These are phyloP conservation scores for Trametes coccinea DNA, from an alignment of 768 basidiomycete species.

Conservation along the genomic window DNA sequence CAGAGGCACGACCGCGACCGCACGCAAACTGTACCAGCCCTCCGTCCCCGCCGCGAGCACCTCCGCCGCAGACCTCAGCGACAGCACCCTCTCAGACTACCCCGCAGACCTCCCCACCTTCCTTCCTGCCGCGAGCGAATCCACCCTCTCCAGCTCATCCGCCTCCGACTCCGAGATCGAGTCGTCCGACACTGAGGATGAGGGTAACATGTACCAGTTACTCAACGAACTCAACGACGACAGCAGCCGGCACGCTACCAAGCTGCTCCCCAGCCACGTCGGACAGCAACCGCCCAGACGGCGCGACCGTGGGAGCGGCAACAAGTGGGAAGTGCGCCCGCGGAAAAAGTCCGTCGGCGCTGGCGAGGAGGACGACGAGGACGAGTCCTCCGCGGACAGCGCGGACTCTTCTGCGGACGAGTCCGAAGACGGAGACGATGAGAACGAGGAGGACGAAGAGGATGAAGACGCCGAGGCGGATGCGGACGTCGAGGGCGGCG, in stretches of 20 bases:
- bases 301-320: slow-evolving; percentile 34
- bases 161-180: slow-evolving; percentile 29
- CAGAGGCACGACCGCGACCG: slow-evolving; percentile 37
- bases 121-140: slow-evolving; percentile 33
- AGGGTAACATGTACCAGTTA: slow-evolving; percentile 16
- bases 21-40: slow-evolving; percentile 14
- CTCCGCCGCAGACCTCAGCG: slow-evolving; percentile 24
- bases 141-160: slow-evolving; percentile 31
- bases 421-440: slow-evolving; percentile 40
- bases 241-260: background rate
- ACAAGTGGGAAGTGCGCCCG: slow-evolving; percentile 65
- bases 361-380: slow-evolving; percentile 64
- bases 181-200: slow-evolving; percentile 20
- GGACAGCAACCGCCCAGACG: slow-evolving; percentile 32
- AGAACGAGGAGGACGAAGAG: slow-evolving; percentile 59
- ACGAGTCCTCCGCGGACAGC: slow-evolving; percentile 54
- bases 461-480: slow-evolving; percentile 28
- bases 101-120: slow-evolving; percentile 36
- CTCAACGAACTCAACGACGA: slow-evolving; percentile 13
- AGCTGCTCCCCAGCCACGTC: slow-evolving; percentile 16
- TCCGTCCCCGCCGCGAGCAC: slow-evolving; percentile 22
- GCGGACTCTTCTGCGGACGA: slow-evolving; percentile 53
- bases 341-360: slow-evolving; percentile 74
- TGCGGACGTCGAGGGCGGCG: slow-evolving; percentile 36
- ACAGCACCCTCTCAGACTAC: slow-evolving; percentile 26